Percentiles rank a stretch among this genome's conserved stretches.
Conservation (phyloP, 2,329 filamentous ascomycete genomes). For the Onygena corvina region DNA sequence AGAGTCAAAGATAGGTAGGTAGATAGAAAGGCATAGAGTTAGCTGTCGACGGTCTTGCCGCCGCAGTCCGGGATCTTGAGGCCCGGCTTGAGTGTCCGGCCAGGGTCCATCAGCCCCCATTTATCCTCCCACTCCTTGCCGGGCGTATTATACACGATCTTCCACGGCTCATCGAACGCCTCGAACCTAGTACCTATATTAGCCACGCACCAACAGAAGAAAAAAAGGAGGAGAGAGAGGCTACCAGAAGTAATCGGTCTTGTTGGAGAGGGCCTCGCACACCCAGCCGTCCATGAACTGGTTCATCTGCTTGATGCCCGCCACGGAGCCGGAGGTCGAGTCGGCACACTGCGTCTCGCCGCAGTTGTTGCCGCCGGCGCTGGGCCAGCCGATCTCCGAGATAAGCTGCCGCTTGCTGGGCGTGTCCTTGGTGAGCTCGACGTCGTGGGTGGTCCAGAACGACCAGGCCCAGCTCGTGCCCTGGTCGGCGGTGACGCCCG, state of each 20-base stretch:
- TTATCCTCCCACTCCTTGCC: slow-evolving; percentile 81
- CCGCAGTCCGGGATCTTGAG: slow-evolving; percentile 78
- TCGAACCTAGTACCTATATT: slow-evolving; percentile 52
- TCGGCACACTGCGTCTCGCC: slow-evolving; percentile 50
- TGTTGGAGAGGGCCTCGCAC: slow-evolving; percentile 64
- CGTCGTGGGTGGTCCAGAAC: slow-evolving; percentile 67
- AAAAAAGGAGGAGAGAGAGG: background rate
- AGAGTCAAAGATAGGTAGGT: no score
- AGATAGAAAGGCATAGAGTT: no score
- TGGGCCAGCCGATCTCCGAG: slow-evolving; percentile 85
- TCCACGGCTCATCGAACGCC: slow-evolving; percentile 96
- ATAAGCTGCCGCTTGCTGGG: slow-evolving; percentile 67
- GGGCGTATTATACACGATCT: slow-evolving; percentile 56
- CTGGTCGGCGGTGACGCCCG: slow-evolving; percentile 54
- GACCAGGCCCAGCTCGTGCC: slow-evolving; percentile 69
- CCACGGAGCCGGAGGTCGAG: slow-evolving; percentile 53
- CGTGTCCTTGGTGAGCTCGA: slow-evolving; percentile 47
- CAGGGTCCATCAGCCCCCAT: slow-evolving; percentile 82
- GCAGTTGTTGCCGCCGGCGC: slow-evolving; percentile 66
- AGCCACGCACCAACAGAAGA: background rate
- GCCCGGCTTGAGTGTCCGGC: slow-evolving; percentile 71
- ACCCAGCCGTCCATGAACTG: slow-evolving; percentile 78
- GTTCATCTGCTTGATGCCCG: slow-evolving; percentile 70
- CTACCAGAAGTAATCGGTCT: slow-evolving; percentile 86
- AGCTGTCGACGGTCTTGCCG: slow-evolving; percentile 55